Evolutionary conservation across 1,284 basidiomycete genomes (phyloP).

Genomic region (Cystobasidium slooffiae): DNA sequence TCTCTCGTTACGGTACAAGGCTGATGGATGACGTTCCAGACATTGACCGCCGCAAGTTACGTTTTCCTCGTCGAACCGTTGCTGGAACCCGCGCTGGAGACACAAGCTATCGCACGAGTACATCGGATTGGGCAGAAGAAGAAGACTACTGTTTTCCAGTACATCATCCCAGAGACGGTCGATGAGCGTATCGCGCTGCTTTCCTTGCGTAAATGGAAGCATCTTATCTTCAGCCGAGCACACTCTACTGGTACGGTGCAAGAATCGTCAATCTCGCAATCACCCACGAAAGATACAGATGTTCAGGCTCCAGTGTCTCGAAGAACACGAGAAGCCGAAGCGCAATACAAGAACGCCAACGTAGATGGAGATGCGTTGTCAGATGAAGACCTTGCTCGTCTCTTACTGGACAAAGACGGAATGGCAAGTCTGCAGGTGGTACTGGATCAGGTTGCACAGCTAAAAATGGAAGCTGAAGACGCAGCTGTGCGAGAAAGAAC

Average conservation of each 20-base stretch:
- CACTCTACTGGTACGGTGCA: conserved; percentile 25
- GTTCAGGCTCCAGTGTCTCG: too few species aligned
- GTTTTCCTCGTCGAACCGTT: conserved; percentile 51
- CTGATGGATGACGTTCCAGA: conserved; percentile 15
- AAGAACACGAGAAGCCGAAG: background rate
- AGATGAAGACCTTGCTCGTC: conserved; percentile 13
- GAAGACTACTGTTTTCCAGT: conserved; percentile 48
- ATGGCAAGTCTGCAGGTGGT: background rate
- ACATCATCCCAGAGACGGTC: conserved; percentile 47
- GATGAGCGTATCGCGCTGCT: conserved; percentile 49
- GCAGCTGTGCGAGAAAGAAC: background rate
- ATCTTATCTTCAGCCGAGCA: conserved; percentile 33
- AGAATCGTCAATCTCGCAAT: conserved; percentile 9
- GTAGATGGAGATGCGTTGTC: conserved; percentile 2
- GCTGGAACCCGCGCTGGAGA: conserved; percentile 49
- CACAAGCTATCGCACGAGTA: conserved; percentile 52
- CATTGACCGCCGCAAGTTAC: conserved; percentile 49
- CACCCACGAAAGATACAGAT: background rate
- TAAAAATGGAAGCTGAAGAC: background rate
- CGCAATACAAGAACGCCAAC: background rate
- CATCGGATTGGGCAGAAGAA: conserved; percentile 52
- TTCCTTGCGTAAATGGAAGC: conserved; percentile 25
- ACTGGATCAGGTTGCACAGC: background rate
- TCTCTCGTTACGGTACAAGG: background rate
- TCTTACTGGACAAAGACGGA: conserved; percentile 7